phyloP scores from a whole-genome alignment of 78 protist genomes.

The Cyanophora paradoxa region DNA sequence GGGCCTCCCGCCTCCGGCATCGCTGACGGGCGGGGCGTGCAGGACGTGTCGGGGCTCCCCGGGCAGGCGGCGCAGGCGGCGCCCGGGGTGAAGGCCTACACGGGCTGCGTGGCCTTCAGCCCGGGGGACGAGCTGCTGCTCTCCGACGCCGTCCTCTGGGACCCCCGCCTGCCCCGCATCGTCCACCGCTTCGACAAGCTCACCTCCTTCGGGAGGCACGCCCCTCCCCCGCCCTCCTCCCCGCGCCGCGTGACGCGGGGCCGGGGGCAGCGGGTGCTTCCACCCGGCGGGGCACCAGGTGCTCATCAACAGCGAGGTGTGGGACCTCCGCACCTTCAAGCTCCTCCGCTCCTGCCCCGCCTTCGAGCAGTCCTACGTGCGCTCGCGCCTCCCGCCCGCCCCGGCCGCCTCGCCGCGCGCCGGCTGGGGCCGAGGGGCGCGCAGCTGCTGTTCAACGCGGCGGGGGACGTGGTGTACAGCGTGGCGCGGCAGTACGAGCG shows the following conservation, averaged over 20 bases:
- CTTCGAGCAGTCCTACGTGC: conserved; percentile 30
- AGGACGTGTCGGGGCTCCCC: too few species aligned
- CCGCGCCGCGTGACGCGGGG: too few species aligned
- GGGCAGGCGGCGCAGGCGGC: too few species aligned
- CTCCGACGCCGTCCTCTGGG: conserved; percentile 34
- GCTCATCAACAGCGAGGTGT: conserved; percentile 24
- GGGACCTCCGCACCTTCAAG: conserved; percentile 36
- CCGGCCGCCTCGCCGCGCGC: too few species aligned
- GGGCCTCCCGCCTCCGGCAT: too few species aligned
- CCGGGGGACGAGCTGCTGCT: conserved; percentile 27
- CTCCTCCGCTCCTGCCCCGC: conserved; percentile 13
- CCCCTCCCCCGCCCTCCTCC: too few species aligned
- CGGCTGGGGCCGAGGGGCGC: too few species aligned
- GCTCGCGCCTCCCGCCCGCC: too few species aligned
- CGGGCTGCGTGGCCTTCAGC: conserved; percentile 16
- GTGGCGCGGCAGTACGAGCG: conserved; percentile 8
- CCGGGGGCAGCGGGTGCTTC: conserved; percentile 1
- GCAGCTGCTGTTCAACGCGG: conserved; percentile 1
- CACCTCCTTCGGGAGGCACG: conserved; percentile 8
- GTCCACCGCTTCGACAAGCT: conserved; percentile 31
- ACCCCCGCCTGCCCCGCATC: conserved; percentile 6
- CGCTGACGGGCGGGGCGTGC: too few species aligned
- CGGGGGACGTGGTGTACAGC: conserved; percentile 12
- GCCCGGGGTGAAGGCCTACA: too few species aligned
- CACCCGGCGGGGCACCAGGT: conserved; percentile 22